Evolutionary conservation across 1,139 yeast genomes (phyloP).

Genomic region (Blastobotrys illinoisensis): DNA sequence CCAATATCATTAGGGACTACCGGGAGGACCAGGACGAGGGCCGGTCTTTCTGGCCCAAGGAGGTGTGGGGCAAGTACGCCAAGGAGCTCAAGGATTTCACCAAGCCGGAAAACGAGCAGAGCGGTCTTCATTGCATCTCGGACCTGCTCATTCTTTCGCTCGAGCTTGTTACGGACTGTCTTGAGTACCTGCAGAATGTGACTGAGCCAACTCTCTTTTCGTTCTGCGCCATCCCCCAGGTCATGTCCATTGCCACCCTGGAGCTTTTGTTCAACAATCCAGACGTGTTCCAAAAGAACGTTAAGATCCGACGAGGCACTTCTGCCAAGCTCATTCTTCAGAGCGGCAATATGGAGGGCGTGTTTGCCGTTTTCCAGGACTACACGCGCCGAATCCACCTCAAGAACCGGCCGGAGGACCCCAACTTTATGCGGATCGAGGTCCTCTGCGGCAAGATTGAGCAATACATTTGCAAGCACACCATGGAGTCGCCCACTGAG

Average conservation of each 20-base stretch:
- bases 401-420: slow-evolving; percentile 72
- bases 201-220: slow-evolving; percentile 79
- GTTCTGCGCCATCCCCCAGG: slow-evolving; percentile 97
- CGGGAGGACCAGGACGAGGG: slow-evolving; percentile 90
- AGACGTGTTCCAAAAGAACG: slow-evolving; percentile 59
- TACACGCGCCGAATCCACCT: slow-evolving; percentile 75
- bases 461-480: slow-evolving; percentile 62
- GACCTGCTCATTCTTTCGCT: slow-evolving; percentile 79
- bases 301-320: slow-evolving; percentile 91
- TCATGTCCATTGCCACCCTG: slow-evolving; percentile 94
- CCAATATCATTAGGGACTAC: slow-evolving; percentile 92
- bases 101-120: slow-evolving; percentile 49
- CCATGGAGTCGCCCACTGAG: slow-evolving; percentile 14
- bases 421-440: slow-evolving; percentile 80
- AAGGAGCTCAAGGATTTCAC: slow-evolving; percentile 39
- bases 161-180: slow-evolving; percentile 69
- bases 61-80: slow-evolving; percentile 82
- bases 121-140: slow-evolving; percentile 62
- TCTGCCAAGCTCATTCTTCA: slow-evolving; percentile 72
- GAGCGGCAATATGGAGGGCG: slow-evolving; percentile 71
- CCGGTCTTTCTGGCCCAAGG: slow-evolving; percentile 94
- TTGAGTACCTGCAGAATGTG: slow-evolving; percentile 69
- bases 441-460: slow-evolving; percentile 83
- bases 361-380: slow-evolving; percentile 65
- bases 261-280: slow-evolving; percentile 82